phyloP scores from a whole-genome alignment of 1,139 yeast genomes.

The Lodderomyces jiufengensis region DNA sequence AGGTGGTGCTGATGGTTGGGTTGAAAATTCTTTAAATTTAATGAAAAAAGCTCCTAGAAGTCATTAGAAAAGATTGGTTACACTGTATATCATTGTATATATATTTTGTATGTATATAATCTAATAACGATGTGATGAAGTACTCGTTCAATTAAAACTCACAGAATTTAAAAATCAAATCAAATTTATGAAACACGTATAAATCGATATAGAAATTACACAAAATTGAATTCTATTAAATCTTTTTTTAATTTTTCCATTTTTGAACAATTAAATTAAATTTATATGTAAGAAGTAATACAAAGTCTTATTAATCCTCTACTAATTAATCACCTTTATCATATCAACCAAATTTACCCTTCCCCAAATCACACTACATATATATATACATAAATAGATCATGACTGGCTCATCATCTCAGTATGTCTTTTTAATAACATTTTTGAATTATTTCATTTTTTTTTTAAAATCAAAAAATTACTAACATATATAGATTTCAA shows the following conservation, averaged over 20 bases:
- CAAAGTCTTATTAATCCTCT: no score
- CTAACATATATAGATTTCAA: slow-evolving; percentile 31
- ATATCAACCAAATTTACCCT: neutral
- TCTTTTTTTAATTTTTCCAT: neutral
- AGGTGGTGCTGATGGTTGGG: slow-evolving; percentile 93
- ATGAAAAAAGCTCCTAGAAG: slow-evolving; percentile 51
- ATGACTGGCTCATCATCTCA: slow-evolving; percentile 31
- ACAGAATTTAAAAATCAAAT: no score
- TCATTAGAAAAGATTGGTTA: slow-evolving; percentile 35
- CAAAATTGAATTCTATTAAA: no score
- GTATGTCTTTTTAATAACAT: slow-evolving; percentile 17
- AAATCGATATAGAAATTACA: neutral
- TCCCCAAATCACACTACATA: neutral
- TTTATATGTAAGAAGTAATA: no score
- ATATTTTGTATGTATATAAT: no score
- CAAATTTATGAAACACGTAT: no score
- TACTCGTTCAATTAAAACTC: no score
- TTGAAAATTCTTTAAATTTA: slow-evolving; percentile 67
- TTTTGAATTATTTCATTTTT: neutral
- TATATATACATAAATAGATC: neutral
- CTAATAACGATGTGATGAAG: no score
- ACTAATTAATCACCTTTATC: no score
- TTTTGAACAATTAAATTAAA: slow-evolving; percentile 1
- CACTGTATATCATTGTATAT: no score
- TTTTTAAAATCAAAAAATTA: no score